Base-by-base conservation (phyloP, 2,329 filamentous ascomycete genomes). In the Fusarium cyanostomum region DNA sequence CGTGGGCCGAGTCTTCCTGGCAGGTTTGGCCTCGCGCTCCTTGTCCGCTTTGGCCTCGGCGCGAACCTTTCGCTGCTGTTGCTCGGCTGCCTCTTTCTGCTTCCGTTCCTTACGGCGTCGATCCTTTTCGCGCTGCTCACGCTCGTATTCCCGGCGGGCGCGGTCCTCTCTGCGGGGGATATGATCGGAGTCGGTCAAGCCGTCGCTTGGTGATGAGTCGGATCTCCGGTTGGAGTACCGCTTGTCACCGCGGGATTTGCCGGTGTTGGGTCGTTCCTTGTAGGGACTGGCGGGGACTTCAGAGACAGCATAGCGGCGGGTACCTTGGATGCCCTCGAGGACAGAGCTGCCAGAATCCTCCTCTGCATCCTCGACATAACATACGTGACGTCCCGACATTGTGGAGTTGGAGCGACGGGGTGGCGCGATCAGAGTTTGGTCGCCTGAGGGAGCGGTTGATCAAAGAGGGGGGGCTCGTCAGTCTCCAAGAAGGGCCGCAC, bases 191-290 rank as follows among this genome's bases (percentile, higher is more conserved):
- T 81, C 80, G 60, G 75, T 77, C 34, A 77, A 62, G 30, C 61
- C 72, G 50, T 74, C 69, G 41, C 65, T 61, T 11, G 71, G 48
- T 68, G 78, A 75, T 12, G 79, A 76, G 37, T 76, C 75, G 41
- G 74, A 72, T 58, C 75, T 78, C 48, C 73, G 52, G 73, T 62
- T 73, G 18, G 70, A 53, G 13, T 70, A 63, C 33, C 71, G 70
- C 59, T 70, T 72, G 37, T 81, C 78, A 60, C 81, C 79, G 59
- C 82, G 79, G 38, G 80, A 76, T 70, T 79, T 82, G 62, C 82
- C 73, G 16, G 80, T 84, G 71, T 86, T 86, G 68, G 84, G 79
- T 28, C 78, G 78, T 67, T 84, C 79, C 62, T 82, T 84, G 46
- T 68, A 72, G 9, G 81, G 80, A 63, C 79, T 80, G 31, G 57